Base-by-base conservation (phyloP, 2,329 filamentous ascomycete species). In the Cucurbitaria berberidis region DNA sequence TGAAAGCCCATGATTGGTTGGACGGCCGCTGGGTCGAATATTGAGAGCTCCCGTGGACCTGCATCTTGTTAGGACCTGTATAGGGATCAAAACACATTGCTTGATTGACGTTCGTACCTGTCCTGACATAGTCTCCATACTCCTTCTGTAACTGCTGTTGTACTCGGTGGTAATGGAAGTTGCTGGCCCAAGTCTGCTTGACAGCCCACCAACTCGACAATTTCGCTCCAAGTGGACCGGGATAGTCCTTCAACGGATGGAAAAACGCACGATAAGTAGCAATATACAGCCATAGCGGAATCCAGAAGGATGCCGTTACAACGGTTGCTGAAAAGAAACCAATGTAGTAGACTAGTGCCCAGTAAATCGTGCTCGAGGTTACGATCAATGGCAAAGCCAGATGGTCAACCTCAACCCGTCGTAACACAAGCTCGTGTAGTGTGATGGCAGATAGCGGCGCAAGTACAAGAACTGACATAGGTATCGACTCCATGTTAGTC, bases 121-220 rank as follows among this genome's bases (percentile, higher is more conserved):
- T 67, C 22, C 66, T 56, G 5, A 71, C 61, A 51, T 63, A 67
- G 48, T 67, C 61, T 19, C 66, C 67, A 41, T 70, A 66, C 22
- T 63, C 15, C 18, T 27, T 44, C 18, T 68, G 66, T n/a, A 68
- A 16, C 16, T 50, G 56, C 42, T 64, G 62, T 32, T 61, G 55
- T 29, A 60, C 55, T 15, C 51, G 39, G 42, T 67, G 50, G 39
- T 58, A 63, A 41, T 63, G 57, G 30, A 55, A 46, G 21, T 55
- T 50, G 5, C 60, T 55, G 22, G 57, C 50, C 43, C 43, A 55
- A 16, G 48, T 48, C 27, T 62, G 56, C 39, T 66, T 64, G 32
- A 69, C 15, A 5, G 57, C 50, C 56, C 63, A 70, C 52, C 57
- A 67, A 49, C 63, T 64, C 2, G 62, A 66, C n/a, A 69, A 26